Percentiles rank a stretch among this genome's conserved stretches.
phyloP scores from a whole-genome alignment of 768 basidiomycete genomes.

The Amanita thiersii region DNA sequence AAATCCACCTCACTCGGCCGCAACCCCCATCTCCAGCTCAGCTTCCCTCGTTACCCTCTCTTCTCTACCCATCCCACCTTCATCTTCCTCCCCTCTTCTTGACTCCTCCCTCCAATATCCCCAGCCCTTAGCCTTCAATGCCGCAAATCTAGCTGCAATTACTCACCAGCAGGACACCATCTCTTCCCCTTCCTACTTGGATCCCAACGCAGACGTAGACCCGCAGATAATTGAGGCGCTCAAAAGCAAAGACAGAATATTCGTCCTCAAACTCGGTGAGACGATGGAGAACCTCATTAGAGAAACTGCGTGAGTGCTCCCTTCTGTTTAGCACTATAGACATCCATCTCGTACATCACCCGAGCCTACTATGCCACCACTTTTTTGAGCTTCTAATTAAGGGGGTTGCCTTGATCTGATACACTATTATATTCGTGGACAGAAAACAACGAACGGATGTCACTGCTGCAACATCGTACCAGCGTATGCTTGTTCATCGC shows the following conservation, averaged over 20 bases:
- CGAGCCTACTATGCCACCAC: not conserved
- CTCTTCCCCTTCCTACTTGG: conserved; percentile 11
- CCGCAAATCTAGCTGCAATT: conserved; percentile 11
- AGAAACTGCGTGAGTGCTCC: conserved; percentile 2
- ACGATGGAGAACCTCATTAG: conserved; percentile 69
- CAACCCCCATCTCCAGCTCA: conserved; percentile 12
- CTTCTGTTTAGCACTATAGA: not conserved
- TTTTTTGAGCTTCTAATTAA: not conserved
- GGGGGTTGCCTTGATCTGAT: not conserved
- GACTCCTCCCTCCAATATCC: conserved; percentile 14
- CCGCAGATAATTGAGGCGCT: conserved; percentile 80
- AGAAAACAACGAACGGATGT: conserved; percentile 58
- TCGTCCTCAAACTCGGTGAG: conserved; percentile 85
- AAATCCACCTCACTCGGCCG: conserved; percentile 11
- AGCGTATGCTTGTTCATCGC: conserved; percentile 79
- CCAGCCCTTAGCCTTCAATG: conserved; percentile 12
- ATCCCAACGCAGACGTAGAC: conserved; percentile 46
- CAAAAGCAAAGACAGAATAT: conserved; percentile 80
- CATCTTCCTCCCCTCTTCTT: conserved; percentile 13
- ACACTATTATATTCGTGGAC: not conserved
- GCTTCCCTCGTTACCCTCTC: conserved; percentile 10
- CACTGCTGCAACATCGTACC: conserved; percentile 68
- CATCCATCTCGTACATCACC: not conserved
- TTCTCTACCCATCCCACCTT: too few species aligned
- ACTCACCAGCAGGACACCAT: conserved; percentile 16